These are phyloP conservation scores for Paramarasmius palmivorus DNA, from an alignment of 1,284 basidiomycete species.

Conservation along the genomic window DNA sequence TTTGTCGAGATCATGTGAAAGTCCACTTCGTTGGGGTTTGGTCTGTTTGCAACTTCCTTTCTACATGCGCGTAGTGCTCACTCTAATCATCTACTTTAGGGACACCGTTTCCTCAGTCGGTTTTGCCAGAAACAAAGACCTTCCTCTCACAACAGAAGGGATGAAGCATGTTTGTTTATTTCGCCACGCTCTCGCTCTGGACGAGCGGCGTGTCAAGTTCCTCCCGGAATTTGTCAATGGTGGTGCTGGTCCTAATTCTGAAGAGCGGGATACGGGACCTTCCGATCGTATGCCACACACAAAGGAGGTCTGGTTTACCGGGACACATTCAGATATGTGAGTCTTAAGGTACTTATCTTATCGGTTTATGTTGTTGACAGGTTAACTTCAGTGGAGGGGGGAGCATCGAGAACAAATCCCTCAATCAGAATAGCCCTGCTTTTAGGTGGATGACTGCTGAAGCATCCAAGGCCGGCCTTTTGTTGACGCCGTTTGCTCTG, in stretches of 20 bases:
- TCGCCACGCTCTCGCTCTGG: slow-evolving; percentile 31
- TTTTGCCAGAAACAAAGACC: slow-evolving; percentile 16
- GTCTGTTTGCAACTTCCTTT: slow-evolving; percentile 22
- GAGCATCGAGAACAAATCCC: too few relatives aligned
- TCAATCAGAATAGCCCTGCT: too few relatives aligned
- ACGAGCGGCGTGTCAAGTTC: slow-evolving; percentile 39
- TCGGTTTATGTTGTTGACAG: too few relatives aligned
- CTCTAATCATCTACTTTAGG: slow-evolving; percentile 12
- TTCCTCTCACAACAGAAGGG: slow-evolving; percentile 19
- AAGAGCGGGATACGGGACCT: too few relatives aligned
- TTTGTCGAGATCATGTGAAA: slow-evolving; percentile 21
- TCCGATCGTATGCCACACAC: neutral
- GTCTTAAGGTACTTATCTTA: neutral
- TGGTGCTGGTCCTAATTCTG: too few relatives aligned
- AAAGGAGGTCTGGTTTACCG: slow-evolving; percentile 11
- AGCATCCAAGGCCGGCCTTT: too few relatives aligned
- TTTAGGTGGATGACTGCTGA: too few relatives aligned
- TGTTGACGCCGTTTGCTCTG: too few relatives aligned
- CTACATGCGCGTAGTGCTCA: neutral
- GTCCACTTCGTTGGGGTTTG: slow-evolving; percentile 40
- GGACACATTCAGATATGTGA: slow-evolving; percentile 12
- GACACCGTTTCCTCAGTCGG: slow-evolving; percentile 29
- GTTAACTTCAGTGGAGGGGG: too few relatives aligned
- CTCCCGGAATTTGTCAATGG: slow-evolving; percentile 30
- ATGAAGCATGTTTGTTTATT: slow-evolving; percentile 26